These are phyloP conservation scores for Hagleromyces aurorensis DNA, from an alignment of 805 yeast species.

Conservation along the genomic window DNA sequence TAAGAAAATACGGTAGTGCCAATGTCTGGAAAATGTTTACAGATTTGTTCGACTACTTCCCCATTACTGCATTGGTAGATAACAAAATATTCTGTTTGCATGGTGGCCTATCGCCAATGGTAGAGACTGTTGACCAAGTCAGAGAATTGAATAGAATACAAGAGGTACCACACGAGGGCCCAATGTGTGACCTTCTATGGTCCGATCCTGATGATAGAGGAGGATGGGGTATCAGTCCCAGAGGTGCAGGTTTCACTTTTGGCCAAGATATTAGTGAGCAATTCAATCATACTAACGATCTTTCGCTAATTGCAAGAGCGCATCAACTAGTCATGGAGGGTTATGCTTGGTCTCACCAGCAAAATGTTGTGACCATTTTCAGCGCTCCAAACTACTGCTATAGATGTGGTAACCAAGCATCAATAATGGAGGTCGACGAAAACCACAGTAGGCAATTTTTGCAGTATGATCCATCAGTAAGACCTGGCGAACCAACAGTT, in stretches of 20 bases:
- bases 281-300: slow-evolving; percentile 83
- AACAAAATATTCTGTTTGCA: slow-evolving; percentile 86
- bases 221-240: slow-evolving; percentile 96
- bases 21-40: slow-evolving; percentile 91
- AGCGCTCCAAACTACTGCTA: slow-evolving; percentile 96
- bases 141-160: slow-evolving; percentile 85
- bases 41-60: slow-evolving; percentile 86
- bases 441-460: slow-evolving; percentile 83
- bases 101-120: slow-evolving; percentile 93
- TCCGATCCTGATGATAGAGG: slow-evolving; percentile 97
- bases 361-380: slow-evolving; percentile 87
- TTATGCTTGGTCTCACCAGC: slow-evolving; percentile 89
- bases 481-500: slow-evolving; percentile 98
- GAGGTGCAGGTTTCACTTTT: slow-evolving; percentile 98
- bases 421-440: slow-evolving; percentile 96
- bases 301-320: slow-evolving; percentile 83
- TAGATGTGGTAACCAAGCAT: slow-evolving; percentile 97
- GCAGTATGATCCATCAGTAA: slow-evolving; percentile 92
- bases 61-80: slow-evolving; percentile 88
- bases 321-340: slow-evolving; percentile 99
- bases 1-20: slow-evolving; percentile 87
- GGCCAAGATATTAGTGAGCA: slow-evolving; percentile 93
- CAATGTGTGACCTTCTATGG: slow-evolving; percentile 95
- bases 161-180: slow-evolving; percentile 97
- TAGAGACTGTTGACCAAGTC: slow-evolving; percentile 87